Conservation (phyloP, 495 filamentous ascomycete genomes). For the Neurospora terricola region DNA sequence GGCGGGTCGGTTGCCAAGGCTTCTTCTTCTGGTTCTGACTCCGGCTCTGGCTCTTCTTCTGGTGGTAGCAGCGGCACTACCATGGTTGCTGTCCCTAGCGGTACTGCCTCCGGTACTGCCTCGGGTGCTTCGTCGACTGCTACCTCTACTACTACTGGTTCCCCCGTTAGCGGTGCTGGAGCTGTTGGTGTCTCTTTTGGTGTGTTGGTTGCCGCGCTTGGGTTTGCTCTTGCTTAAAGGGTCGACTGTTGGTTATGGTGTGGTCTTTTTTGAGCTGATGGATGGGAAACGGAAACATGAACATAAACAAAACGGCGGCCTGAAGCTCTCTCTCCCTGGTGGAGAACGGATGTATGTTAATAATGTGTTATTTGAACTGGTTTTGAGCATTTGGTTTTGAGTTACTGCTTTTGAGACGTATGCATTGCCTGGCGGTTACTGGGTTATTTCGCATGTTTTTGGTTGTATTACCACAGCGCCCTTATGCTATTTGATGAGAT, state of each 20-base stretch:
- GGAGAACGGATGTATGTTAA: not conserved
- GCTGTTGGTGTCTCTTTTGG: not conserved
- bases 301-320: not conserved
- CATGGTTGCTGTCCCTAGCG: not conserved
- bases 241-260: not conserved
- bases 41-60: not conserved
- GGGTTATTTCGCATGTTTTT: not conserved
- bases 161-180: not conserved
- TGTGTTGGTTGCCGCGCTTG: not conserved
- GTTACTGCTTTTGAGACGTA: too few species aligned
- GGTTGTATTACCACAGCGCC: not conserved
- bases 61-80: not conserved
- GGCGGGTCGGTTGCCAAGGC: constrained; percentile 11
- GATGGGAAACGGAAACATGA: not conserved
- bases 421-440: not conserved
- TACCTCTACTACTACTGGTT: not conserved
- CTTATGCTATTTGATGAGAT: not conserved
- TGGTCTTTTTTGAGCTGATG: not conserved
- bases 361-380: not conserved
- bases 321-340: not conserved
- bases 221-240: not conserved
- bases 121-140: not conserved
- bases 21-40: not conserved
- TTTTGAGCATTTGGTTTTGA: not conserved
- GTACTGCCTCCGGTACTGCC: not conserved